phyloP scores from a whole-genome alignment of 352 stramenopile species.

The Pythium utonaiense region DNA sequence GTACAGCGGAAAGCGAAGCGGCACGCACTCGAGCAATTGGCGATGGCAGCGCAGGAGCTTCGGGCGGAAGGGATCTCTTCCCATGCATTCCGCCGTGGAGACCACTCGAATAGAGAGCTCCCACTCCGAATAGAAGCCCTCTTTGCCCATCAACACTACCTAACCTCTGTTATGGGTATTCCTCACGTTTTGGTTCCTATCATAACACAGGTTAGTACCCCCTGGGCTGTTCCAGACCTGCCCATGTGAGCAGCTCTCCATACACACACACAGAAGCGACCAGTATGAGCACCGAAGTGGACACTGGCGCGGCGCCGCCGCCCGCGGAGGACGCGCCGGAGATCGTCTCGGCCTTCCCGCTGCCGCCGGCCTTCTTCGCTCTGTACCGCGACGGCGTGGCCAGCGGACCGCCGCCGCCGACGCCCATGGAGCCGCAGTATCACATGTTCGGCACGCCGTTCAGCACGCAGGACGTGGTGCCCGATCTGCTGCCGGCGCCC shows the following conservation, averaged over 20 bases:
- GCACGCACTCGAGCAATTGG: too few relatives aligned
- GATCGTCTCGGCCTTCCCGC: slow-evolving; percentile 83
- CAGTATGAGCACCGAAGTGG: slow-evolving; percentile 10
- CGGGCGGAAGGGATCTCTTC: too few relatives aligned
- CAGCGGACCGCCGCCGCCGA: slow-evolving; percentile 48
- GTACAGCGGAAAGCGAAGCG: too few relatives aligned
- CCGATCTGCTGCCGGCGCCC: slow-evolving; percentile 59
- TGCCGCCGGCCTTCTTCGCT: slow-evolving; percentile 73
- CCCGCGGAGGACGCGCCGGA: slow-evolving; percentile 49
- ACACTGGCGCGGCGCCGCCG: slow-evolving; percentile 9
- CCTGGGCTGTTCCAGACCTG: too few relatives aligned
- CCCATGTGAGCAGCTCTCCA: not conserved
- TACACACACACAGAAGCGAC: slow-evolving; percentile 7
- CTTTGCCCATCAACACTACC: not conserved
- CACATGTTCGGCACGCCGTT: slow-evolving; percentile 86
- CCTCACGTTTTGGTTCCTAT: too few relatives aligned
- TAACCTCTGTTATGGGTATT: too few relatives aligned
- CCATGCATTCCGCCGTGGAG: not conserved
- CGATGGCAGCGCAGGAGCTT: too few relatives aligned
- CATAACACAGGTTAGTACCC: too few relatives aligned
- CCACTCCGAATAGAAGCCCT: not conserved
- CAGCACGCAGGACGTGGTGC: slow-evolving; percentile 78
- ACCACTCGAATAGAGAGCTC: not conserved
- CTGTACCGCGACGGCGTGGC: slow-evolving; percentile 60
- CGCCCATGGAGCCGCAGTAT: slow-evolving; percentile 75